Evolutionary conservation across 2,329 filamentous ascomycete genomes (phyloP), one percentile per base, ranked within the genome.

Genomic region (Pestalotiopsis sp.): DNA sequence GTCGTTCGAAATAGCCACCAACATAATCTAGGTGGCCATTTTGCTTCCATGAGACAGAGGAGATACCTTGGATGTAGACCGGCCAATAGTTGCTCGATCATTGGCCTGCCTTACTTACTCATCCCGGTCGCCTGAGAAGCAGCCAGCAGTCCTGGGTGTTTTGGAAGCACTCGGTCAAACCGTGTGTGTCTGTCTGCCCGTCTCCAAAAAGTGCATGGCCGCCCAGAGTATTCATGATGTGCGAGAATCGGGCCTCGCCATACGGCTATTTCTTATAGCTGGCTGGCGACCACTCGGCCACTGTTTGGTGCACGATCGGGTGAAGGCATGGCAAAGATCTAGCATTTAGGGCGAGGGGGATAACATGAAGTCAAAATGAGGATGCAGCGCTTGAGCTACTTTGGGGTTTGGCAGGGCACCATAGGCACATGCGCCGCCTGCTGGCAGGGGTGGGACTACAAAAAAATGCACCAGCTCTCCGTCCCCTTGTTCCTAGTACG

Each of bases 361-460:
- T 66, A 60, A 66, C 64, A 66, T 66, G 64, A 66, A 66, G 64
- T 66, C 64, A 66, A 66, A 66, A 66, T 23, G 49, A 66, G 56
- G 64, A 49, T 45, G 64, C 64, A 59, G 31, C 61, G 61, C 38
- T 52, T 64, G 61, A 39, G 31, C 64, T 52, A 59, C 52, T 60
- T 36, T 59, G 63, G 23, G 31, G 56, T 66, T 49, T 66, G 64
- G 64, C 64, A 66, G 64, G 36, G 23, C 64, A 49, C 27, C 17
- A 17, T 7, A 52, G 45, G 45, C 45, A 52, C 45, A 52, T 52
- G 45, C 45, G 45, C 45, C 45, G 20, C 27, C 31, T 11, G 17
- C 25, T 25, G 4, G 17, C 17, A 20, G 59, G 59, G 52, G 38
- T 45, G 25, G 64, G 49, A 39, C 64, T 27, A 41, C n/a, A 31